phyloP scores from a whole-genome alignment of 2,329 filamentous ascomycete genomes.

The Aspergillus glaucus region DNA sequence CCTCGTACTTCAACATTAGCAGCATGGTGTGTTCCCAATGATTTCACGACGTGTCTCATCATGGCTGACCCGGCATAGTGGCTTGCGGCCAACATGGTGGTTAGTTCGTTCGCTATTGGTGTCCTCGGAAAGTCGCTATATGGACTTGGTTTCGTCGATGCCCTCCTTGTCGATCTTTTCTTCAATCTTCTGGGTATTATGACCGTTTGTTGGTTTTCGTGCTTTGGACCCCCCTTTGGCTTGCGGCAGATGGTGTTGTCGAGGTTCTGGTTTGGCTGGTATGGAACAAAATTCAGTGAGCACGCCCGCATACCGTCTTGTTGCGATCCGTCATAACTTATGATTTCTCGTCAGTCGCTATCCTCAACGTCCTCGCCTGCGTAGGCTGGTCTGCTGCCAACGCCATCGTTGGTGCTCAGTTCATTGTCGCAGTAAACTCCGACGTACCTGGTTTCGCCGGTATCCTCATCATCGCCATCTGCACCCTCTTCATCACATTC shows the following conservation, averaged over 20 bases:
- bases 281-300: slow-evolving; percentile 61
- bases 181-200: slow-evolving; percentile 68
- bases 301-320: slow-evolving; percentile 5
- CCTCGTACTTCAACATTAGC: slow-evolving; percentile 59
- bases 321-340: slow-evolving; percentile 6
- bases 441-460: slow-evolving; percentile 66
- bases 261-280: slow-evolving; percentile 70
- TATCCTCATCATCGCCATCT: slow-evolving; percentile 65
- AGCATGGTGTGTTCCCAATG: slow-evolving; percentile 56
- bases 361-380: slow-evolving; percentile 65
- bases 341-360: slow-evolving; percentile 46
- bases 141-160: slow-evolving; percentile 64
- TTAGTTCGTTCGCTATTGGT: slow-evolving; percentile 70
- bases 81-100: slow-evolving; percentile 72
- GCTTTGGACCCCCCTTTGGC: slow-evolving; percentile 67
- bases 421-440: slow-evolving; percentile 66
- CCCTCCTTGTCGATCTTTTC: slow-evolving; percentile 65
- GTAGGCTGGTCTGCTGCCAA: slow-evolving; percentile 74
- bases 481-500: slow-evolving; percentile 63
- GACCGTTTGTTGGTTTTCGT: slow-evolving; percentile 71
- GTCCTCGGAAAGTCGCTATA: slow-evolving; percentile 64
- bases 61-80: slow-evolving; percentile 45
- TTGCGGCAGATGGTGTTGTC: slow-evolving; percentile 76
- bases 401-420: slow-evolving; percentile 70
- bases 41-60: slow-evolving; percentile 6